Evolutionary conservation across 495 filamentous ascomycete genomes (phyloP), one percentile per base, ranked within the genome.

Genomic region (Trichoderma virens): DNA sequence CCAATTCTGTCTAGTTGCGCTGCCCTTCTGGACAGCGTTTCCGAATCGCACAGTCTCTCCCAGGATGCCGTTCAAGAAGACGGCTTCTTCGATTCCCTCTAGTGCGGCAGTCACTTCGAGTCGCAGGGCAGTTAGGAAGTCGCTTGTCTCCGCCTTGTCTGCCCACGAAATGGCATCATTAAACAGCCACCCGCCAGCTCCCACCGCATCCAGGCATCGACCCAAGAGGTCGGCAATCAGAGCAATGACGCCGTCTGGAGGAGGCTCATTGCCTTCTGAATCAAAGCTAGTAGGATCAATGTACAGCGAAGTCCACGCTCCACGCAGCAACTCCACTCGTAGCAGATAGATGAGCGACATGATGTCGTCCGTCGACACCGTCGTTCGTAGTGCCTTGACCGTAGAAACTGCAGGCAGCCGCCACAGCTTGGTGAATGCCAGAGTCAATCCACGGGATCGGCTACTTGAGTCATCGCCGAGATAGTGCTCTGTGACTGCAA

Each of bases 181-280:
- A 7, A 85, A 77, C 61, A 96, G 84, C 90, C 90, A 97, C 32
- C 91, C 90, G 14, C 83, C 87, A 20, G 89, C 80, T 11, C 92
- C 91, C n/a, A 96, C 83, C 11, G 90, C 86, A 75, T 97, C 92
- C 11, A 96, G 80, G 45, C 90, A 86, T 67, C 87, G 86, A 69
- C 83, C 88, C 38, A 96, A 80, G 8, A 95, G 75, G 62, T 86
- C 82, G 34, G 83, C 81, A 64, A 91, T 85, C 45, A 83, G 77
- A 61, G 76, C 74, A 60, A 83, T 82, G 70, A 83, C 84, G 13
- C 76, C 82, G 41, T 83, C 79, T 25, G 79, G 79, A 67, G 84
- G 73, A 61, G 81, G 70, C 71, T 85, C 83, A 1, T 79, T 76
- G 5, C 82, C 80, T 30, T 79, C 72, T 61, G 85, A 83, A 14